Percentiles rank a stretch among this genome's conserved stretches.
Conservation (phyloP, 768 basidiomycete genomes). For the Amanita polypyramis region DNA sequence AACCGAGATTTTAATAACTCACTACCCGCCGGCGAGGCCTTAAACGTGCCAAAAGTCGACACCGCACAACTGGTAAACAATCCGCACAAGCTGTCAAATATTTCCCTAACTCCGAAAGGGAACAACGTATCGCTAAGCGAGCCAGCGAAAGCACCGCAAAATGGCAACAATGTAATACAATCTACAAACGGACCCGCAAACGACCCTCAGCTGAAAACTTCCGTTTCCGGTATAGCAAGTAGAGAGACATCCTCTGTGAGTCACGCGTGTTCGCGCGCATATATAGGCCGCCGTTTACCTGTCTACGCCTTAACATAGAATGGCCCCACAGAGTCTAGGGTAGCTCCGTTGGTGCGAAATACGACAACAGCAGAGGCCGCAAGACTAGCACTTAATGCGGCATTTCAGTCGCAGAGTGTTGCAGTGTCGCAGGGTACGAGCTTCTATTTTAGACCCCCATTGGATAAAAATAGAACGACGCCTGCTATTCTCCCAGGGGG, state of each 20-base stretch:
- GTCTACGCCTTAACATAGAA: background rate
- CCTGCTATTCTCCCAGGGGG: background rate
- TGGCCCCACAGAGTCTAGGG: background rate
- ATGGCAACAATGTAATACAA: background rate
- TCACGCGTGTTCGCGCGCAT: background rate
- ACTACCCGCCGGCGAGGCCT: background rate
- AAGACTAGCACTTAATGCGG: slow-evolving; percentile 1
- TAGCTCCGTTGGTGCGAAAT: background rate
- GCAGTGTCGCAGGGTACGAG: background rate
- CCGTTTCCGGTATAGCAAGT: too few species aligned
- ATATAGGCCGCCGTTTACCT: background rate
- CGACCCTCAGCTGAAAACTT: background rate
- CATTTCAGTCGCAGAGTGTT: background rate
- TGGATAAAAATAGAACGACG: too few species aligned
- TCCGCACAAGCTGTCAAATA: background rate
- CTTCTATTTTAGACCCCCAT: background rate
- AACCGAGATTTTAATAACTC: background rate
- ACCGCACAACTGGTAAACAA: background rate
- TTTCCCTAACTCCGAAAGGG: background rate
- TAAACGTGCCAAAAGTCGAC: background rate
- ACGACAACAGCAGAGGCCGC: slow-evolving; percentile 1
- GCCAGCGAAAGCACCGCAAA: too few species aligned
- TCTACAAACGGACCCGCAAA: background rate
- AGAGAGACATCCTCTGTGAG: background rate
- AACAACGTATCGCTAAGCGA: background rate